A percentile compares a stretch with the other conserved stretches of the same genome.
These are phyloP conservation scores for Pseudogymnoascus sp. DNA, from an alignment of 2,329 filamentous ascomycete species.

Conservation along the genomic window DNA sequence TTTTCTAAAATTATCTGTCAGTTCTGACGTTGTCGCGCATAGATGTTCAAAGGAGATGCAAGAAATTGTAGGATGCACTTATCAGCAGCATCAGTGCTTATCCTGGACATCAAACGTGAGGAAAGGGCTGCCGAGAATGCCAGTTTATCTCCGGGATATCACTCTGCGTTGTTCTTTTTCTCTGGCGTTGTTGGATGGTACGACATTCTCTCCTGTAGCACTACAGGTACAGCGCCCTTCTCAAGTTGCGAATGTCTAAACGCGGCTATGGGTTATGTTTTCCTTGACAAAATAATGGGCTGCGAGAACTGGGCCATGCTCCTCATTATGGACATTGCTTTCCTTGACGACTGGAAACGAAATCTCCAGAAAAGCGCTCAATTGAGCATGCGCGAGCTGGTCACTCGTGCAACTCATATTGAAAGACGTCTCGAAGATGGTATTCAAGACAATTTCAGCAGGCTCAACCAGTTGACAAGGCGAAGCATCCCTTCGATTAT, in stretches of 20 bases:
- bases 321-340: slow-evolving; percentile 42
- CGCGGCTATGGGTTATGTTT: slow-evolving; percentile 31
- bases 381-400: slow-evolving; percentile 37
- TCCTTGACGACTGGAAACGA: slow-evolving; percentile 50
- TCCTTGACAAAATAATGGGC: slow-evolving; percentile 44
- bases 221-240: slow-evolving; percentile 26
- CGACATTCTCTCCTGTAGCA: slow-evolving; percentile 42
- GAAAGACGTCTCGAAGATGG: slow-evolving; percentile 13
- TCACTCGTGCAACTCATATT: slow-evolving; percentile 30
- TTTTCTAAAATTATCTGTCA: background rate
- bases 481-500: background rate
- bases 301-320: slow-evolving; percentile 48
- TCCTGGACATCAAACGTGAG: slow-evolving; percentile 31
- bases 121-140: background rate
- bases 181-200: slow-evolving; percentile 39
- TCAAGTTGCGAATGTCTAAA: background rate
- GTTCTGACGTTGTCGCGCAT: background rate
- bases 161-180: slow-evolving; percentile 43
- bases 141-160: slow-evolving; percentile 27
- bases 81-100: slow-evolving; percentile 41
- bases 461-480: background rate
- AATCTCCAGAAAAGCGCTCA: slow-evolving; percentile 34
- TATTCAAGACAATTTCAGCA: slow-evolving; percentile 1
- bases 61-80: slow-evolving; percentile 44
- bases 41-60: slow-evolving; percentile 32